phyloP scores from a whole-genome alignment of 371 early-diverging fungal genomes.

The Lichtheimia ornata region DNA sequence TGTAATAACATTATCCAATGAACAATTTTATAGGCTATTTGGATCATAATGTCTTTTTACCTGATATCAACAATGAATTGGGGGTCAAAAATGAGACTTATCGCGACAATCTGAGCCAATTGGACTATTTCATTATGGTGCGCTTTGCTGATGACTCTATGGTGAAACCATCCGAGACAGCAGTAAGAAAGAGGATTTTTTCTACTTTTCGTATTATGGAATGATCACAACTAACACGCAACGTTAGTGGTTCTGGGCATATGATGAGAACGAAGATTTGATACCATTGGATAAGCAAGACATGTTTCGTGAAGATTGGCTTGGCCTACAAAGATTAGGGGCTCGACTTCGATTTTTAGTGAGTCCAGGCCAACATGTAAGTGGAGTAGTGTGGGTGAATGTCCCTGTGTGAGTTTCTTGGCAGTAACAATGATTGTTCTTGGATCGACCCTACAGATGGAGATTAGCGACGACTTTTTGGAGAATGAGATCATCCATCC shows the following conservation, averaged over 20 bases:
- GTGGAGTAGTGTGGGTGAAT: constrained; percentile 14
- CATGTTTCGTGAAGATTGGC: constrained; percentile 70
- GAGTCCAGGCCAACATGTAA: constrained; percentile 75
- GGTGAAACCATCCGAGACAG: constrained; percentile 76
- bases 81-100: constrained; percentile 56
- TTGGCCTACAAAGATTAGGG: constrained; percentile 61
- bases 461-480: constrained; percentile 57
- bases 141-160: constrained; percentile 77
- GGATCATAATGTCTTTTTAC: constrained; percentile 76
- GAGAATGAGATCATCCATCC: constrained; percentile 46
- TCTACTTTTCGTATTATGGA: background rate
- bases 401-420: background rate
- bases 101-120: constrained; percentile 45
- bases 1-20: background rate
- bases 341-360: constrained; percentile 62
- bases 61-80: constrained; percentile 85
- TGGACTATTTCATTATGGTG: constrained; percentile 79
- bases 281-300: constrained; percentile 59
- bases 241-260: constrained; percentile 78
- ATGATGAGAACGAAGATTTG: constrained; percentile 51
- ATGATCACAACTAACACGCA: background rate
- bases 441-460: constrained; percentile 44
- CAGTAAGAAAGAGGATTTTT: constrained; percentile 47
- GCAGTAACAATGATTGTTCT: background rate
- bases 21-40: constrained; percentile 57